Base-by-base conservation (phyloP, 2,329 filamentous ascomycete genomes). In the Fusarium illudens region DNA sequence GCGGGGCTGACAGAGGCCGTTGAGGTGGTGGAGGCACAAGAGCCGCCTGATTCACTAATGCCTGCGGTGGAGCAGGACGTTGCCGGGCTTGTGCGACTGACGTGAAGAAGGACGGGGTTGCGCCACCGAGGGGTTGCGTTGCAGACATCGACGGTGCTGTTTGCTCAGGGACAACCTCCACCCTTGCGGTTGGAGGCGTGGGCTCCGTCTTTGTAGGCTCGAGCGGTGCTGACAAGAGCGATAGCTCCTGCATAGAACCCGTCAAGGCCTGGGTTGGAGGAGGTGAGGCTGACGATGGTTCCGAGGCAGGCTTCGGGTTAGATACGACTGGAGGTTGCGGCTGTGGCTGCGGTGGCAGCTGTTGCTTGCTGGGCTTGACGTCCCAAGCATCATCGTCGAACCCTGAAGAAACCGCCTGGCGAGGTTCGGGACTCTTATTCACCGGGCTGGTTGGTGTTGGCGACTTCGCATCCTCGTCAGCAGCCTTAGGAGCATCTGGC, bases 371-470 rank as follows among this genome's bases (percentile, higher is more conserved):
- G 17, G 93, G 92, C 81, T 97, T 97, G 51, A 97, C 91, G 74
- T 96, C 93, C 96, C 96, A 99, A 9, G 96, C 96, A 82, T 98
- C 93, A 75, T 98, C 96, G 53, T 99, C 96, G 75, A 98, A 98
- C 3, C 93, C 93, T 62, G 84, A 82, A 27, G 71, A 70, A 13
- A 64, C 25, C 34, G 63, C 37, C 57, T 64, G 67, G 27, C 67
- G 70, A 53, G 70, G 59, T 52, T 75, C 77, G 34, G 75, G 70
- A 12, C 64, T 62, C 74, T 78, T 62, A 74, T 78, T 63, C 73
- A 78, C 32, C 5, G 73, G 62, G 52, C 74, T 75, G 15, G 64
- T 56, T 4, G 70, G 58, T 17, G 69, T 36, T 22, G 72, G 59
- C 6, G 73, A 73, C 29, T 69, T 72, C 37, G 65, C 54, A 8